Base-by-base conservation (phyloP, 352 stramenopile species). In the Heterotrichella gracilis region DNA sequence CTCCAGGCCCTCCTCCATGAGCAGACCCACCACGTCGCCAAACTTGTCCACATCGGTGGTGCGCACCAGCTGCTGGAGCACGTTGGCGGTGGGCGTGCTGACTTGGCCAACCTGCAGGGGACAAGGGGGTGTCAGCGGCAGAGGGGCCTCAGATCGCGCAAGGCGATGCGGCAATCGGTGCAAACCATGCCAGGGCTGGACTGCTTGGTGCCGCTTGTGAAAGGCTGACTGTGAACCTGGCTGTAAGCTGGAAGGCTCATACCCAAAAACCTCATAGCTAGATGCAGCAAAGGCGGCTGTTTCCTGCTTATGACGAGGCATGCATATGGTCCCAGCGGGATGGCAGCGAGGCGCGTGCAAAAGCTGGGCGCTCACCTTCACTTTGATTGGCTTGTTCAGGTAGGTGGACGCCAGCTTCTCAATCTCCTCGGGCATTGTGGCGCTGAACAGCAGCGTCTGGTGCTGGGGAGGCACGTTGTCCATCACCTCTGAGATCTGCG, bases 401-500 rank as follows among this genome's bases (percentile, higher is more conserved):
- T n/a, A 4, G 63, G 21, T 68, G 21, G 17, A 41, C 23, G 23
- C 23, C 3, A 17, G 3, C 4, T n/a, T n/a, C 3, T 4, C 23
- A 22, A 53, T 24, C 68, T 23, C 90, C 64, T 75, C 78, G n/a
- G 84, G 85, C 68, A 92, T 88, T 64, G 84, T 91, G 14, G 85
- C 84, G 32, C 81, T 88, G 76, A 91, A 91, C 22, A 92, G 72
- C 64, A 91, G 76, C 53, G 82, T 89, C 76, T 92, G 84, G 69
- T 64, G 71, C 20, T 78, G 78, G 41, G 75, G 71, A 24, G 84
- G 76, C 77, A 86, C 86, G 9, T 79, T 81, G 9, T 77, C 75
- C 66, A 87, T 87, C 0, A 88, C 83, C 80, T 90, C 90, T 75
- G 92, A 82, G 69, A 92, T 83, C 71, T 90, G 84, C 71, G 91